These are phyloP conservation scores for Tolypocladium amazonense DNA, from an alignment of 2,329 filamentous ascomycete genomes.

Conservation along the genomic window DNA sequence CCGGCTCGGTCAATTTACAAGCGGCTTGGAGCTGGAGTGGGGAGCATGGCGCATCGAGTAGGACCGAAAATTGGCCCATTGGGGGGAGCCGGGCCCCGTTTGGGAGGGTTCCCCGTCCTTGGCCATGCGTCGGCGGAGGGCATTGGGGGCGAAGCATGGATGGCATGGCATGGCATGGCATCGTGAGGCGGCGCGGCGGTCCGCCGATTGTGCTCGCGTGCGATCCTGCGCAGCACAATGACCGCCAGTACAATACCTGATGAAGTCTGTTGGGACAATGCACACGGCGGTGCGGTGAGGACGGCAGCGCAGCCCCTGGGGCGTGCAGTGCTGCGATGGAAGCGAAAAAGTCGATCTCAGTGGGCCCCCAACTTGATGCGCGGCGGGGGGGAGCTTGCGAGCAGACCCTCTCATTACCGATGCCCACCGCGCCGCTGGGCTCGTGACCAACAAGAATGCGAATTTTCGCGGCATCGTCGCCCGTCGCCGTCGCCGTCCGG, in stretches of 20 bases:
- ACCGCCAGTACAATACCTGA: background rate
- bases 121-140: background rate
- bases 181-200: no score
- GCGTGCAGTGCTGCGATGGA: no score
- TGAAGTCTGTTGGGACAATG: background rate
- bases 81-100: conserved; percentile 7
- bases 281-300: background rate
- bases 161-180: background rate
- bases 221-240: background rate
- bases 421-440: background rate
- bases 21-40: conserved; percentile 1
- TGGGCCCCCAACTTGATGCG: no score
- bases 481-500: no score
- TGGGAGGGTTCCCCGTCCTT: background rate
- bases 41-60: conserved; percentile 19
- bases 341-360: background rate
- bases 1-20: conserved; percentile 10
- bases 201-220: no score
- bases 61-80: conserved; percentile 23
- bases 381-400: background rate
- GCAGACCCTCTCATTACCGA: background rate
- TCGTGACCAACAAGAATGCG: background rate
- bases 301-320: no score
- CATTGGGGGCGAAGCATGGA: background rate
- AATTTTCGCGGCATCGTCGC: background rate